Percentiles rank a stretch among this genome's conserved stretches.
Evolutionary conservation across 2,329 filamentous ascomycete genomes (phyloP).

Genomic region (Phyllosticta citrichinensis): DNA sequence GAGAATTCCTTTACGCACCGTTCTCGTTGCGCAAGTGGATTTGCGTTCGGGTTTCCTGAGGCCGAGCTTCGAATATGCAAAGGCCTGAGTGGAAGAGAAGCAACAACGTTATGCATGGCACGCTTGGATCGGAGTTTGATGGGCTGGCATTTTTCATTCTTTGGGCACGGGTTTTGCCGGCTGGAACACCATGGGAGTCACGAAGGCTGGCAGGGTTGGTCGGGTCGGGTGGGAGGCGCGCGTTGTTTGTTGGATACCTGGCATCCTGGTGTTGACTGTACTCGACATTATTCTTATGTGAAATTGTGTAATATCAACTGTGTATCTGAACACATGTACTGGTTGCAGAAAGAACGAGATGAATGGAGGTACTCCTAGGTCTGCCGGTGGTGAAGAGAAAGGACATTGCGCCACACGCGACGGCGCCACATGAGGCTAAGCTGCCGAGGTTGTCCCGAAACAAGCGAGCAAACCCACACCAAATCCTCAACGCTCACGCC

Average conservation of each 20-base stretch:
- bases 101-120: background rate
- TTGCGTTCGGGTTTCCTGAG: no score
- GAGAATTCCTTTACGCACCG: no score
- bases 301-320: background rate
- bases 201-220: background rate
- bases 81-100: background rate
- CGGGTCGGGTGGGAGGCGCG: background rate
- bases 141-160: background rate
- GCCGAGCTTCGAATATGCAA: background rate
- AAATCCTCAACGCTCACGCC: background rate
- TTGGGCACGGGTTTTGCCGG: background rate
- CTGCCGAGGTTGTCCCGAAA: background rate
- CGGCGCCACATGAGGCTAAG: background rate
- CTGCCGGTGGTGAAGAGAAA: no score
- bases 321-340: background rate
- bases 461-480: constrained; percentile 10
- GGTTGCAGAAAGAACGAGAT: background rate
- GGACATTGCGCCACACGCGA: background rate
- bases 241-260: background rate
- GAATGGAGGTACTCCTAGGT: no score
- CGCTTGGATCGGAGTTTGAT: background rate
- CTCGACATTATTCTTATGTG: background rate
- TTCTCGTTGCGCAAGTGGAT: no score
- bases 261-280: background rate
- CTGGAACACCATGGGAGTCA: background rate